A percentile compares a stretch with the other conserved stretches of the same genome.
Conservation (phyloP, 2,329 filamentous ascomycete species). For the Alternaria longipes region DNA sequence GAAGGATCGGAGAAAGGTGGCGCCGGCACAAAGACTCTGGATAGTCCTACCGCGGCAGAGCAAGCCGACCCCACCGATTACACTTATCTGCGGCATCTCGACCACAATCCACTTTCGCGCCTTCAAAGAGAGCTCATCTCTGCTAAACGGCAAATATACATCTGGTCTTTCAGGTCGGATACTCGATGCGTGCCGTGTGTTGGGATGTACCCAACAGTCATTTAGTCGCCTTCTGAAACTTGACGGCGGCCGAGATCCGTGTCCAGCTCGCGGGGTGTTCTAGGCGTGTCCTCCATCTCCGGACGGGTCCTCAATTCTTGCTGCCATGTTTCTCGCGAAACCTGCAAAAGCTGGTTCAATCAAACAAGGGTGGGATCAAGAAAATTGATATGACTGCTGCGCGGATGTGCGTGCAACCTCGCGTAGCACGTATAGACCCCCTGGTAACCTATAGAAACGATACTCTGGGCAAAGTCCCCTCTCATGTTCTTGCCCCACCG, state of each 20-base stretch:
- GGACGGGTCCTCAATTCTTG: not conserved
- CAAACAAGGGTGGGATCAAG: not conserved
- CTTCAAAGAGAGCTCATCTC: not conserved
- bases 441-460: constrained; percentile 7
- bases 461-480: constrained; percentile 17
- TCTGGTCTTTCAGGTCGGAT: not conserved
- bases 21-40: constrained; percentile 16
- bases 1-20: constrained; percentile 34
- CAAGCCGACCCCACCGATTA: constrained; percentile 5
- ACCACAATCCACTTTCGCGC: not conserved
- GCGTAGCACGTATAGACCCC: not conserved
- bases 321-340: not conserved
- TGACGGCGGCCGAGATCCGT: constrained; percentile 7
- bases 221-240: constrained; percentile 21
- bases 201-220: not conserved
- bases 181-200: not conserved
- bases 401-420: constrained; percentile 3
- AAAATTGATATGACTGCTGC: constrained; percentile 7
- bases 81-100: not conserved
- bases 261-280: constrained; percentile 1
- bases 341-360: not conserved
- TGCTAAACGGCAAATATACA: constrained; percentile 6
- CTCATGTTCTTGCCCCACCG: constrained; percentile 20
- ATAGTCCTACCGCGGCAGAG: constrained; percentile 6
- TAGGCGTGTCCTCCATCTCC: not conserved